These are phyloP conservation scores for Venturia oleaginea DNA, from an alignment of 2,329 filamentous ascomycete genomes.

Conservation along the genomic window DNA sequence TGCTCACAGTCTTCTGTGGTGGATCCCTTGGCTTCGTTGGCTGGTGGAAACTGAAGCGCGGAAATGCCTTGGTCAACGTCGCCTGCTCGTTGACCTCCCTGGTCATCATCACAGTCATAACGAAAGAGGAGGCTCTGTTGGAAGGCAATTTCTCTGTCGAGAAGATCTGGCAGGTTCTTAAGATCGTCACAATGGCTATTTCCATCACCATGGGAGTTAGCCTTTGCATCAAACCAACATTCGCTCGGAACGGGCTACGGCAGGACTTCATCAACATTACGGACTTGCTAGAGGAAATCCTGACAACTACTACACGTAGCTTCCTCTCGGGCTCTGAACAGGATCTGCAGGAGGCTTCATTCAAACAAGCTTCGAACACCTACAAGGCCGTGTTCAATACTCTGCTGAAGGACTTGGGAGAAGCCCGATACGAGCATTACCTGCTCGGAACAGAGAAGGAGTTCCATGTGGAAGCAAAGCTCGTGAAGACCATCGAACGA, in stretches of 20 bases:
- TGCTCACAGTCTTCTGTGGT: slow-evolving; percentile 76
- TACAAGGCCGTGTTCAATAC: slow-evolving; percentile 61
- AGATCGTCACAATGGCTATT: slow-evolving; percentile 76
- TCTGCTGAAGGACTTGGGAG: slow-evolving; percentile 68
- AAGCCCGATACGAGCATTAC: slow-evolving; percentile 86
- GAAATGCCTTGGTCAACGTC: slow-evolving; percentile 32
- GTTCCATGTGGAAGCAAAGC: slow-evolving; percentile 66
- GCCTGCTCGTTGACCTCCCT: slow-evolving; percentile 80
- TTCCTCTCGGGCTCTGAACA: slow-evolving; percentile 78
- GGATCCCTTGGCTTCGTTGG: slow-evolving; percentile 76
- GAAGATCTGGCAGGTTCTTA: slow-evolving; percentile 73
- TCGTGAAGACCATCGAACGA: slow-evolving; percentile 76
- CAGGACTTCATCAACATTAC: slow-evolving; percentile 66
- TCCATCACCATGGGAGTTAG: slow-evolving; percentile 64
- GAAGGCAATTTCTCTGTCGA: slow-evolving; percentile 69
- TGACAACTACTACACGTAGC: slow-evolving; percentile 70
- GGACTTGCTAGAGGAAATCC: slow-evolving; percentile 67
- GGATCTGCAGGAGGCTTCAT: slow-evolving; percentile 60
- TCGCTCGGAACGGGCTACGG: slow-evolving; percentile 64
- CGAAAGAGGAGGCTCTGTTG: slow-evolving; percentile 83
- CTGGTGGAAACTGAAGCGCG: slow-evolving; percentile 29
- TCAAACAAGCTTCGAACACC: slow-evolving; percentile 49
- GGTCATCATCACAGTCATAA: slow-evolving; percentile 80
- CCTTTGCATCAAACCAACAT: slow-evolving; percentile 67
- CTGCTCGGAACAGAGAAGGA: slow-evolving; percentile 68